Percentiles rank a stretch among this genome's conserved stretches.
phyloP scores from a whole-genome alignment of 2,329 filamentous ascomycete species.

The Colletotrichum liaoningense region DNA sequence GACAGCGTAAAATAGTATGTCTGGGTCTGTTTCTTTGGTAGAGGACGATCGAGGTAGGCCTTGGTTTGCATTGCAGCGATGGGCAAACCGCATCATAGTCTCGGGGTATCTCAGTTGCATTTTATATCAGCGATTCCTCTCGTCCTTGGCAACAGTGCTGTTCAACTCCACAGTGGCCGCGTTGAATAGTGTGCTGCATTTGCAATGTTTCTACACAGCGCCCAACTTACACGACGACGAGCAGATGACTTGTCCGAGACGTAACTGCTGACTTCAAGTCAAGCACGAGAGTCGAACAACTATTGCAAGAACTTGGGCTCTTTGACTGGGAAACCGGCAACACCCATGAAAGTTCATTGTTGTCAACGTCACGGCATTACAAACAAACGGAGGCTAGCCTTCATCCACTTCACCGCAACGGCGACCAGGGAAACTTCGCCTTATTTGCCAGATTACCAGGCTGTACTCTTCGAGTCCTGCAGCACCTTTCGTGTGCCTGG shows the following conservation, averaged over 20 bases:
- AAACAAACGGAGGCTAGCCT: neutral
- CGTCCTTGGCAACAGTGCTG: neutral
- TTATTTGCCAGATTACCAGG: neutral
- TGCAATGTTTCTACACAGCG: neutral
- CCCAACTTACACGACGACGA: too few species aligned
- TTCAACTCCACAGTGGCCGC: neutral
- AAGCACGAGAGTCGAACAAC: neutral
- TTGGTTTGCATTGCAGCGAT: neutral
- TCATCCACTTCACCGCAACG: neutral
- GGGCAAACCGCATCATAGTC: neutral
- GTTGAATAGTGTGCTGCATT: neutral
- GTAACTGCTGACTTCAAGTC: neutral
- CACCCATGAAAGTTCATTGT: neutral
- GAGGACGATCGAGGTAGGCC: neutral
- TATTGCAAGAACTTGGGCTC: neutral
- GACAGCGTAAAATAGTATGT: neutral
- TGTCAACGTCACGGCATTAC: neutral
- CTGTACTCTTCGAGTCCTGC: neutral
- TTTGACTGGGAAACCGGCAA: neutral
- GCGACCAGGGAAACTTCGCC: neutral
- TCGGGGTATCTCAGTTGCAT: neutral
- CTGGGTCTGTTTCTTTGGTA: neutral
- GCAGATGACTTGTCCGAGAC: neutral
- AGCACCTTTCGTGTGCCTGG: neutral
- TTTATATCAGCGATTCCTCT: neutral